Evolutionary conservation across 2,329 filamentous ascomycete genomes (phyloP).

Genomic region (Colletotrichum echinochloae): DNA sequence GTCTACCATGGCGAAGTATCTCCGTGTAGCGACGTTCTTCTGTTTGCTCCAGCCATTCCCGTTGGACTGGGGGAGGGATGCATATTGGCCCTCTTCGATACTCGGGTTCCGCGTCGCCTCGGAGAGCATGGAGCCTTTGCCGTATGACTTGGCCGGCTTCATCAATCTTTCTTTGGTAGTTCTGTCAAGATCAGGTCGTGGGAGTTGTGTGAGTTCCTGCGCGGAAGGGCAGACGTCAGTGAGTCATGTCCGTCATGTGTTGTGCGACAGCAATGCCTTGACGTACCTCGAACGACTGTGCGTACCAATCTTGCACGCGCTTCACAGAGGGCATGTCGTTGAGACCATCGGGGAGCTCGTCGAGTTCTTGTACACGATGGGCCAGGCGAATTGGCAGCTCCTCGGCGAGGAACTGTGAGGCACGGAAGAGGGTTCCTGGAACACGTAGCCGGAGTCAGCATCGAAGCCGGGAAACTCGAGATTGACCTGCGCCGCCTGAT

Average conservation of each 20-base stretch:
- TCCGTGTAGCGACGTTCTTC: constrained; percentile 65
- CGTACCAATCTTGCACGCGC: constrained; percentile 97
- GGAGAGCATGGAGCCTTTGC: constrained; percentile 75
- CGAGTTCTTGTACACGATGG: constrained; percentile 94
- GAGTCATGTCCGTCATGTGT: constrained; percentile 33
- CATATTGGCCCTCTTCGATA: constrained; percentile 85
- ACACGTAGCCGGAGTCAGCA: constrained; percentile 12
- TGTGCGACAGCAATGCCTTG: constrained; percentile 15
- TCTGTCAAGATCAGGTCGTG: constrained; percentile 79
- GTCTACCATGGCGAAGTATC: constrained; percentile 94
- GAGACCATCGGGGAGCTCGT: constrained; percentile 91
- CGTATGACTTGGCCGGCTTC: constrained; percentile 68
- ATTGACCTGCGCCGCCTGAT: constrained; percentile 3
- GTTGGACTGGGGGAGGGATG: constrained; percentile 55
- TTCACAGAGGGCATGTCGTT: constrained; percentile 98
- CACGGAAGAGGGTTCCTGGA: constrained; percentile 92
- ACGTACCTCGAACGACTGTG: constrained; percentile 96
- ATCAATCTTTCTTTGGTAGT: constrained; percentile 86
- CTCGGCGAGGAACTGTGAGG: constrained; percentile 97
- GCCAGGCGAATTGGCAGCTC: constrained; percentile 97
- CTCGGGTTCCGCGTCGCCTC: constrained; percentile 93
- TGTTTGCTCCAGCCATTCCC: constrained; percentile 64
- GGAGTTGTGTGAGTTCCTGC: constrained; percentile 91
- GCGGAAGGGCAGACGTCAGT: constrained; percentile 28
- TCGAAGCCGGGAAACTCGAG: not conserved